phyloP scores from a whole-genome alignment of 306 rosid genomes.

The Pachyrhizus erosus region DNA sequence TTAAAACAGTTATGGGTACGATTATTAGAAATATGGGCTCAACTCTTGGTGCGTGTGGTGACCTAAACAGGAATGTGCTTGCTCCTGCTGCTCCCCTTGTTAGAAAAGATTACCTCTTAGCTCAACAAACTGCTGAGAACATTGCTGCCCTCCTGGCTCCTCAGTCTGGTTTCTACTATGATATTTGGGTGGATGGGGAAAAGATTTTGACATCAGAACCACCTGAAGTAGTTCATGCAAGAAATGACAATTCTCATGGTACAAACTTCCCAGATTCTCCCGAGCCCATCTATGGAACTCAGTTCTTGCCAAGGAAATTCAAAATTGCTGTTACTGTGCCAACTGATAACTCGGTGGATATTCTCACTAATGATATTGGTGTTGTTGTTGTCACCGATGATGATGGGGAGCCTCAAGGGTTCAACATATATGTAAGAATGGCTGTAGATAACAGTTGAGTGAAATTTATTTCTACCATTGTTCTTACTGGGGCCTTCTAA shows the following conservation, averaged over 20 bases:
- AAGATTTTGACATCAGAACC: slow-evolving; percentile 78
- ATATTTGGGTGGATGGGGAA: slow-evolving; percentile 98
- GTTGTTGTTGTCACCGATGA: slow-evolving; percentile 83
- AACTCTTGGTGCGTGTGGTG: slow-evolving; percentile 98
- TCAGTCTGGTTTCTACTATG: slow-evolving; percentile 97
- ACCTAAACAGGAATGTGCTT: slow-evolving; percentile 93
- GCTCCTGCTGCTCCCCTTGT: slow-evolving; percentile 94
- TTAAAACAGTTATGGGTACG: slow-evolving; percentile 84
- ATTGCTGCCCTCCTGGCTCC: slow-evolving; percentile 90
- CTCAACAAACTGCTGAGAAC: slow-evolving; percentile 93
- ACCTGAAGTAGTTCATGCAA: slow-evolving; percentile 81
- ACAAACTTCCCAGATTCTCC: slow-evolving; percentile 91
- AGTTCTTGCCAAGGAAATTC: slow-evolving; percentile 96
- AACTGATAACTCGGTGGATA: slow-evolving; percentile 91
- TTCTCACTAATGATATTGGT: slow-evolving; percentile 93
- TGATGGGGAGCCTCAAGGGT: slow-evolving; percentile 88
- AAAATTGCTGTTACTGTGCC: slow-evolving; percentile 98
- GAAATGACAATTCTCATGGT: slow-evolving; percentile 92
- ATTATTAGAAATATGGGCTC: slow-evolving; percentile 89
- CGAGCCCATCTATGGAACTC: slow-evolving; percentile 97
- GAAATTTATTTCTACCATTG: slow-evolving; percentile 11
- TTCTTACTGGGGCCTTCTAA: slow-evolving; percentile 40
- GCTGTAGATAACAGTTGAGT: slow-evolving; percentile 13
- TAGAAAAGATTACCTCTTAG: slow-evolving; percentile 87
- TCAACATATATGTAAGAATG: slow-evolving; percentile 85